Conservation (phyloP, 2,329 filamentous ascomycete species). For the Rhynchosporium secalis region DNA sequence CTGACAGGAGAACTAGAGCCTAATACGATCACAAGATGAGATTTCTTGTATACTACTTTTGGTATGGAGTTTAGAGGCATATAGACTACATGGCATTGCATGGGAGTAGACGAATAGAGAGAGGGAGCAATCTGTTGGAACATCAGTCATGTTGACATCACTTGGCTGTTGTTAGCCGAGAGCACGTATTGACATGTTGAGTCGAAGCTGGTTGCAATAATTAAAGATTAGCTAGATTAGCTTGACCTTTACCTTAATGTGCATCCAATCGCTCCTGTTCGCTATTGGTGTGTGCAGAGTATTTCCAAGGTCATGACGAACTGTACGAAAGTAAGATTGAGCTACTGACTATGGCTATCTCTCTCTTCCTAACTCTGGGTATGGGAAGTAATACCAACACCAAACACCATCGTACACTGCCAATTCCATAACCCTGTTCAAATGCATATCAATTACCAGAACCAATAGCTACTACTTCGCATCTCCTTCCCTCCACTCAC, state of each 20-base stretch:
- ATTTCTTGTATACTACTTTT: neutral
- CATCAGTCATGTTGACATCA: neutral
- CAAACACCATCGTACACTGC: constrained; percentile 8
- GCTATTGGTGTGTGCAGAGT: no score
- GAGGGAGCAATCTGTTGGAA: neutral
- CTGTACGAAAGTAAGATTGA: no score
- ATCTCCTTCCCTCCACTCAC: constrained; percentile 33
- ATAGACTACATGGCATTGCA: neutral
- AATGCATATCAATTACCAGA: neutral
- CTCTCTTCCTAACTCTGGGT: constrained; percentile 1
- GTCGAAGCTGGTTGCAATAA: no score
- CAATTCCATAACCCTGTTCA: neutral
- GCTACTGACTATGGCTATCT: no score
- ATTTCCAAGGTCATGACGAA: no score
- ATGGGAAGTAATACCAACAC: constrained; percentile 10
- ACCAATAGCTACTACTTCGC: neutral
- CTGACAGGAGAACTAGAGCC: neutral
- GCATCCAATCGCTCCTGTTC: no score
- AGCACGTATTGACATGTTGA: no score
- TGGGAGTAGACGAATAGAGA: neutral
- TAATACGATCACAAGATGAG: no score
- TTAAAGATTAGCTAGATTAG: no score
- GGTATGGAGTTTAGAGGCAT: neutral
- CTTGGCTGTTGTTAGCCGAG: neutral
- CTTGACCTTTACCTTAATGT: no score